Conservation (phyloP, 2,329 filamentous ascomycete genomes). For the Fusarium illudens region DNA sequence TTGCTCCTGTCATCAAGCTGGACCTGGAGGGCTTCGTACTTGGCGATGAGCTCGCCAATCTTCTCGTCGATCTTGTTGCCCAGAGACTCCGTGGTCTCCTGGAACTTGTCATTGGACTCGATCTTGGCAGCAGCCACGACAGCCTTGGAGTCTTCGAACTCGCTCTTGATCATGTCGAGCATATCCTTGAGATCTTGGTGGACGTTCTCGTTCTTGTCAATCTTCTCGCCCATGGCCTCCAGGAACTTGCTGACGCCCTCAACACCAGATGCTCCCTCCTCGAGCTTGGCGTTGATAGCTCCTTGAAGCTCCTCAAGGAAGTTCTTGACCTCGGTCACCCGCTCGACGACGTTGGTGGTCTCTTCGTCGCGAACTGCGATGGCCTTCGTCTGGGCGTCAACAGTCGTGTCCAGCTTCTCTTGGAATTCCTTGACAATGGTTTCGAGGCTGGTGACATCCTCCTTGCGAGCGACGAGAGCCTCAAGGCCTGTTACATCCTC, state of each 20-base stretch:
- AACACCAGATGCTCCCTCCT: conserved; percentile 75
- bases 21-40: conserved; percentile 86
- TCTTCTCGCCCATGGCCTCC: conserved; percentile 70
- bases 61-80: conserved; percentile 68
- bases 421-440: conserved; percentile 76
- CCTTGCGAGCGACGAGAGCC: conserved; percentile 75
- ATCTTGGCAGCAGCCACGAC: conserved; percentile 82
- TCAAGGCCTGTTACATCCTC: conserved; percentile 73
- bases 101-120: conserved; percentile 83
- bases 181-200: conserved; percentile 74
- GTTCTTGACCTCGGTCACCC: conserved; percentile 79
- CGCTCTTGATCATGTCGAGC: conserved; percentile 77
- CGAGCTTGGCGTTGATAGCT: conserved; percentile 78
- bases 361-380: conserved; percentile 87
- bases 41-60: conserved; percentile 80
- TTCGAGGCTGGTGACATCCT: conserved; percentile 70
- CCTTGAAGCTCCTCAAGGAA: conserved; percentile 82
- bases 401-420: conserved; percentile 71
- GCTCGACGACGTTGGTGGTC: conserved; percentile 78
- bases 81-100: conserved; percentile 63
- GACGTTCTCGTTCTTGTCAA: conserved; percentile 65
- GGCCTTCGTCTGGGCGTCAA: conserved; percentile 77
- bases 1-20: conserved; percentile 77
- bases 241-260: conserved; percentile 77
- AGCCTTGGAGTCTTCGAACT: conserved; percentile 87